Percentiles rank a stretch among this genome's conserved stretches.
Evolutionary conservation across 148 eudicot species (phyloP).

Genomic region (Talinum fruticosum): DNA sequence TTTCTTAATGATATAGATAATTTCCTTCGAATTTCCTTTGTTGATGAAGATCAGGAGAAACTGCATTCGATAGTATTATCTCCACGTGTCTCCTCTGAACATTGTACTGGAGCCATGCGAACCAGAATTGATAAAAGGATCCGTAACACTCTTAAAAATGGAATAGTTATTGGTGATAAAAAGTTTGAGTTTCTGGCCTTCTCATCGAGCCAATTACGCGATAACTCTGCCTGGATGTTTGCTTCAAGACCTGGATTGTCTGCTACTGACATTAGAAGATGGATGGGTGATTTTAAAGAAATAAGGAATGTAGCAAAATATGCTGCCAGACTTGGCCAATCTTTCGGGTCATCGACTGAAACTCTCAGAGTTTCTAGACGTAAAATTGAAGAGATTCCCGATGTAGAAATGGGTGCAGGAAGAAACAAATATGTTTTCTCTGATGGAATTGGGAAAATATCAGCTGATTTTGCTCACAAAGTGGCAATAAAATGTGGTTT

Average conservation of each 20-base stretch:
- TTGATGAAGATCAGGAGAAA: conserved; percentile 78
- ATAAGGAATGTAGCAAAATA: conserved; percentile 87
- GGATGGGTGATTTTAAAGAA: conserved; percentile 77
- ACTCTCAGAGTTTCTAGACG: conserved; percentile 52
- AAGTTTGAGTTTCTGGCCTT: conserved; percentile 90
- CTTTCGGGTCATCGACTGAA: conserved; percentile 84
- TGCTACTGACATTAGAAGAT: conserved; percentile 58
- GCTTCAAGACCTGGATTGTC: conserved; percentile 60
- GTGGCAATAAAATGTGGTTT: conserved; percentile 68
- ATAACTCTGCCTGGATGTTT: conserved; percentile 93
- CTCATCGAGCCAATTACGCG: conserved; percentile 85
- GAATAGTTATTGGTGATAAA: conserved; percentile 60
- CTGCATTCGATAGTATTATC: conserved; percentile 61
- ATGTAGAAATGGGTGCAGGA: conserved; percentile 31
- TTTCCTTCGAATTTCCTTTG: conserved; percentile 82
- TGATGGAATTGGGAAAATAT: conserved; percentile 93
- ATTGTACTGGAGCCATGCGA: conserved; percentile 21
- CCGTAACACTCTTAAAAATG: conserved; percentile 47
- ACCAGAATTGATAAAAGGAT: conserved; percentile 62
- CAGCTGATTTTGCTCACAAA: conserved; percentile 62
- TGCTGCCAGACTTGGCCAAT: conserved; percentile 98
- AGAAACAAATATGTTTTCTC: conserved; percentile 55
- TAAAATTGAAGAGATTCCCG: conserved; percentile 61
- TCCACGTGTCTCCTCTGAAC: conserved; percentile 38
- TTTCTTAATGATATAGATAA: conserved; percentile 54